Evolutionary conservation across 1,139 yeast genomes (phyloP), one percentile per base, ranked within the genome.

Genomic region (Yamadazyma dushanensis): DNA sequence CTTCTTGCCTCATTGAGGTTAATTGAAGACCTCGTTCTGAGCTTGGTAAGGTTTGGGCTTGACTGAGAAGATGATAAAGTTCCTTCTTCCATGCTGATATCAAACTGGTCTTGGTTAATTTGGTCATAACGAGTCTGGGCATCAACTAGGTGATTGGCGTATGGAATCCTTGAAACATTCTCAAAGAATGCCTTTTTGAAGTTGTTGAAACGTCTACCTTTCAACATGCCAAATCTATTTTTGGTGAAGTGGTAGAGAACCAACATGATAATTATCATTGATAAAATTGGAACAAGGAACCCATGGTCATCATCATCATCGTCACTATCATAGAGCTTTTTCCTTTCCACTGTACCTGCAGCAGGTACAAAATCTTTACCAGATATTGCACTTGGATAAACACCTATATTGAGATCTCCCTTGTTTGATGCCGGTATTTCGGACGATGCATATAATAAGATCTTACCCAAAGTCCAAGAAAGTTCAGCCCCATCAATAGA

Each of bases 401-500:
- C 68, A 0, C 85, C 85, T n/a, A 74, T 64, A 3, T 63, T 58
- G 0, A 39, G 35, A 14, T 49, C 57, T 2, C 53, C 42, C 13
- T 50, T 43, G 2, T 57, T 54, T 1, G 37, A 24, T 0, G 68
- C 47, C 1, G 56, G 50, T 4, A 78, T 65, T 44, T 73, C 70
- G 6, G 83, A 72, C 1, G 81, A 74, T 0, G 85, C 86, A 54
- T 71, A 79, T 8, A 80, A 55, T 11, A 80, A 46, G 2, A 79
- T 77, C 47, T 75, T 76, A 3, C 87, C 87, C 30, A 80, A 52
- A 0, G 87, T 80, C 87, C 87, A 80, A 0, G 86, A 76, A 16
- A 80, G 53, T 43, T 80, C 87, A 15, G 70, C 72, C 2, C 82
- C 85, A 39, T 76, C 66, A 8, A 80, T 70, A 8, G 78, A 69